Evolutionary conservation across 768 basidiomycete genomes (phyloP), one percentile per base, ranked within the genome.

Genomic region (Podaxis sp.): DNA sequence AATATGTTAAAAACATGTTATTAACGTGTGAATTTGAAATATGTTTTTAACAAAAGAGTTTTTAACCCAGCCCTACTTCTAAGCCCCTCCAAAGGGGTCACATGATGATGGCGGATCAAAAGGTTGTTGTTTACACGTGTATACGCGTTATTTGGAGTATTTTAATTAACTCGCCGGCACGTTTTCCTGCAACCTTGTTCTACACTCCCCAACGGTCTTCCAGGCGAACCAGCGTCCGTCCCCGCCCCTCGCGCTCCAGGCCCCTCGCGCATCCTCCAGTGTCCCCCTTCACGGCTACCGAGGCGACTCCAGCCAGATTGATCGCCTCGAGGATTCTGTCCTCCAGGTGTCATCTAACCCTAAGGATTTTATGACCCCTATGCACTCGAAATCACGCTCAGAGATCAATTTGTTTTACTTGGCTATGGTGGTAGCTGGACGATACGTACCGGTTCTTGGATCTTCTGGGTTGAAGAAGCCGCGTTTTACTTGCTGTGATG

Each of bases 321-420:
- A 52, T 26, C 53, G 19, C 30, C 24, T 17, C 55, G 22, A 52
- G 61, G 61, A 55, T 62, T 36, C 61, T 30, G 61, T 48, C 54
- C 55, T 57, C 22, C 24, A 22, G 55, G 48, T 56, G 48, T 63
- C 61, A 63, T 51, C 61, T 63, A 63, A 63, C 61, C 61, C 61
- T 63, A 56, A 40, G 13, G 33, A 22, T 30, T 38, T 5, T 39
- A 5, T 12, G 12, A 42, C 36, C 36, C 46, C 24, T 42, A 55
- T 8, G 46, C 48, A 51, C 36, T 38, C 46, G 8, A 48, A 36
- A 39, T 55, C 39, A 39, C 39, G 44, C 54, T 57, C 54, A 24
- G 55, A 49, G 46, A 17, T 40, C 22, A 9, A 30, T 11, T 63
- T 63, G 44, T 22, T 28, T 48, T 36, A 36, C 28, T 51, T 22